These are phyloP conservation scores for Lathyrus aphaca DNA, from an alignment of 306 rosid genomes.

Conservation along the genomic window DNA sequence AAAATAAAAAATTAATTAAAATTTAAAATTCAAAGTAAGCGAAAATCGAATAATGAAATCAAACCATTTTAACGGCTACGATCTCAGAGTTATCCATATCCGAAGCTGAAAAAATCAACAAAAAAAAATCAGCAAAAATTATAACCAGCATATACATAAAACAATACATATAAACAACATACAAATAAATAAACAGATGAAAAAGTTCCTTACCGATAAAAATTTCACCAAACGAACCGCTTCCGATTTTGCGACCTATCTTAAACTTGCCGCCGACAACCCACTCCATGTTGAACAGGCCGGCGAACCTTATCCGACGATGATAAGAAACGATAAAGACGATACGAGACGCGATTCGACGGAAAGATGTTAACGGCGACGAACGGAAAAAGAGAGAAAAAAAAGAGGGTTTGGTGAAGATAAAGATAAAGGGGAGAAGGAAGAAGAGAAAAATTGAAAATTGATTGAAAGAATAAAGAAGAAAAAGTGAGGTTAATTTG, in stretches of 20 bases:
- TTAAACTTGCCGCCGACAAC: constrained; percentile 64
- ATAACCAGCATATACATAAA: constrained; percentile 18
- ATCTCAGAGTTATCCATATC: constrained; percentile 61
- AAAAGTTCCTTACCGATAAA: constrained; percentile 47
- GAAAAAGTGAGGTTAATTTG: constrained; percentile 25
- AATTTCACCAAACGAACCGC: constrained; percentile 80
- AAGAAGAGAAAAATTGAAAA: background rate
- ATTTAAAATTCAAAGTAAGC: background rate
- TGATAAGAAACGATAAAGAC: background rate
- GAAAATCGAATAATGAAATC: constrained; percentile 17
- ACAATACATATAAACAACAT: background rate
- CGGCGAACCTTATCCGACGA: background rate
- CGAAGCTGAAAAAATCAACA: constrained; percentile 46
- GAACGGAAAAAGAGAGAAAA: background rate
- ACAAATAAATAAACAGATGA: too few species aligned
- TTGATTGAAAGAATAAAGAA: background rate
- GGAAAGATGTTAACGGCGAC: background rate
- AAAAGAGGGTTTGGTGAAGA: constrained; percentile 21
- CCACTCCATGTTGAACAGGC: constrained; percentile 55
- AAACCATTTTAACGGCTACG: constrained; percentile 74
- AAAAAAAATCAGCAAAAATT: constrained; percentile 6
- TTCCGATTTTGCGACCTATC: constrained; percentile 75
- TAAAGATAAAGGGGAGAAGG: background rate
- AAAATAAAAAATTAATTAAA: background rate
- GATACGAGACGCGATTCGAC: background rate